Percentiles rank a stretch among this genome's conserved stretches.
These are phyloP conservation scores for Sambucus nigra DNA, from an alignment of 129 eudicot species.

Conservation along the genomic window DNA sequence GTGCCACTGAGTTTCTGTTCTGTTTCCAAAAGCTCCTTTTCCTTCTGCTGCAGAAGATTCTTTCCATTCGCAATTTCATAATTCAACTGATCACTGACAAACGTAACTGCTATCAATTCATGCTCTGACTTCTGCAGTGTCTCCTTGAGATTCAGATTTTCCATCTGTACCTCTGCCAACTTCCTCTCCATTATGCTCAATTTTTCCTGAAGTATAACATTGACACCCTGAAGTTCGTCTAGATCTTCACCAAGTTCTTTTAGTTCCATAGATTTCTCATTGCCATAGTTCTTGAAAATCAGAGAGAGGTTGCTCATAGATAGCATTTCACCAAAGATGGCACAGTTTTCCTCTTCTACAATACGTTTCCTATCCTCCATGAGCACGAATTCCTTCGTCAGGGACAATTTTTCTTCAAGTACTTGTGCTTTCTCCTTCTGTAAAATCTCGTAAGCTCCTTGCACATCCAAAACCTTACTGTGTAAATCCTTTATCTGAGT, in stretches of 20 bases:
- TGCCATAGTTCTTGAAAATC: conserved; percentile 30
- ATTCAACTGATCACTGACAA: conserved; percentile 29
- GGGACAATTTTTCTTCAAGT: conserved; percentile 39
- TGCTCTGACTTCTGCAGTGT: conserved; percentile 39
- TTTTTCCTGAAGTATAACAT: conserved; percentile 22
- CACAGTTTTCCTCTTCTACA: conserved; percentile 41
- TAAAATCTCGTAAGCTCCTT: conserved; percentile 36
- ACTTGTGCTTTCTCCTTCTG: conserved; percentile 36
- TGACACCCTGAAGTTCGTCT: conserved; percentile 26
- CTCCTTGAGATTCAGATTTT: conserved; percentile 40
- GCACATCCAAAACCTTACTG: conserved; percentile 31
- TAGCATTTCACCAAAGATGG: conserved; percentile 31
- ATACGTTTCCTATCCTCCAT: conserved; percentile 21
- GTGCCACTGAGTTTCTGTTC: conserved; percentile 21
- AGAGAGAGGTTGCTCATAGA: conserved; percentile 34
- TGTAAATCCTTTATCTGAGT: conserved; percentile 36
- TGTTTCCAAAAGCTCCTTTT: conserved; percentile 46
- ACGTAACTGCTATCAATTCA: conserved; percentile 31
- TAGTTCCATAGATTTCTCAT: conserved; percentile 39
- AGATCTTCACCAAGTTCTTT: conserved; percentile 23
- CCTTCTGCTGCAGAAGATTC: conserved; percentile 31
- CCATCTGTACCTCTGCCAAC: conserved; percentile 36
- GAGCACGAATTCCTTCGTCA: conserved; percentile 19
- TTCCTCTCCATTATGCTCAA: conserved; percentile 26
- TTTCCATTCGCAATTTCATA: conserved; percentile 31